Conservation (phyloP, 1,284 basidiomycete genomes). For the Bothia castanella region DNA sequence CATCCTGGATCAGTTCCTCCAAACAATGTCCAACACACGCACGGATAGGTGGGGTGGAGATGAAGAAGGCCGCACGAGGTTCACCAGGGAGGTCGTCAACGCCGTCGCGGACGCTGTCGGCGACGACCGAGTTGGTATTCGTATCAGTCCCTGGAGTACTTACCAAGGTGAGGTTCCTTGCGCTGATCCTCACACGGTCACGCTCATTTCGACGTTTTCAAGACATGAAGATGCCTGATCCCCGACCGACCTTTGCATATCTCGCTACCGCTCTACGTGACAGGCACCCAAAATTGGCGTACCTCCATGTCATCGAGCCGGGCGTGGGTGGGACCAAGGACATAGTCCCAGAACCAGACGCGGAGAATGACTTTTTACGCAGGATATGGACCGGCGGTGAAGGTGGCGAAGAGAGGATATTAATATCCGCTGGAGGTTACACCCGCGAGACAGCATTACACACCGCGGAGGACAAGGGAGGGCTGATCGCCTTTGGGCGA, state of each 20-base stretch:
- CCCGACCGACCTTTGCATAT: slow-evolving; percentile 42
- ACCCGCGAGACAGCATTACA: slow-evolving; percentile 19
- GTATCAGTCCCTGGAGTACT: slow-evolving; percentile 51
- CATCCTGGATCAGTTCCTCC: slow-evolving; percentile 31
- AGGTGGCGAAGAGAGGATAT: slow-evolving; percentile 25
- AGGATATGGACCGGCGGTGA: slow-evolving; percentile 33
- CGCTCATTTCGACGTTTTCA: slow-evolving; percentile 8
- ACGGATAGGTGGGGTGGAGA: slow-evolving; percentile 57
- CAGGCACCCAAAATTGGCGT: slow-evolving; percentile 42
- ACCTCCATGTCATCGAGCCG: slow-evolving; percentile 56
- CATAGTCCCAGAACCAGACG: background rate
- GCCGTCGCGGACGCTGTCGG: slow-evolving; percentile 42
- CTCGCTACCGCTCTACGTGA: slow-evolving; percentile 36
- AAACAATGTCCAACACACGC: slow-evolving; percentile 39
- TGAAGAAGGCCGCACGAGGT: slow-evolving; percentile 47
- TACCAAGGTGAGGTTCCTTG: slow-evolving; percentile 32
- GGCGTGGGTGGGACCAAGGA: slow-evolving; percentile 27
- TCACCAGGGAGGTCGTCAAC: slow-evolving; percentile 45
- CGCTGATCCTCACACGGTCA: background rate
- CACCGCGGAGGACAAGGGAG: slow-evolving; percentile 23
- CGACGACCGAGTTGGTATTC: slow-evolving; percentile 42
- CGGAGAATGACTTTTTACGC: slow-evolving; percentile 23
- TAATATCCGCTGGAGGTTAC: slow-evolving; percentile 48
- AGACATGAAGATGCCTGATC: slow-evolving; percentile 32
- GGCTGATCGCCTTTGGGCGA: slow-evolving; percentile 47